phyloP scores from a whole-genome alignment of 805 yeast genomes.

The Candida broadrunensis region DNA sequence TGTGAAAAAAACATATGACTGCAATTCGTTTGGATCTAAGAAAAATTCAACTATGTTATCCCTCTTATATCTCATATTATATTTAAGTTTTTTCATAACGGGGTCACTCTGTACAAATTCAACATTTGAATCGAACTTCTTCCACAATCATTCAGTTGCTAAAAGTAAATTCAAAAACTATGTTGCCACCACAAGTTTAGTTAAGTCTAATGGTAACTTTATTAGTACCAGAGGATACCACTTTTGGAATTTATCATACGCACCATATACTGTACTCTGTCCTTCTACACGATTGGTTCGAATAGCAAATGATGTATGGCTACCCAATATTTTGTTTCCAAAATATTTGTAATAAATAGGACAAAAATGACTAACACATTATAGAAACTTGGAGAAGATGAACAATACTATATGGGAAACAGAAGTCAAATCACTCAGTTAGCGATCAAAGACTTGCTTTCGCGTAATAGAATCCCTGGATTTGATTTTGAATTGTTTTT shows the following conservation, averaged over 20 bases:
- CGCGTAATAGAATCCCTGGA: constrained; percentile 27
- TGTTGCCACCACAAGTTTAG: background rate
- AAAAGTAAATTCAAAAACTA: too few species aligned
- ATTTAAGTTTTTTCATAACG: too few species aligned
- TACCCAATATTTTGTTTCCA: background rate
- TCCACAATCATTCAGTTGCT: too few species aligned
- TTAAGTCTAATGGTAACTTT: background rate
- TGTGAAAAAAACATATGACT: too few species aligned
- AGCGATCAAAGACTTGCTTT: constrained; percentile 20
- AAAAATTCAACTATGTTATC: too few species aligned
- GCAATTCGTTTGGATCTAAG: too few species aligned
- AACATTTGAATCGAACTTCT: too few species aligned
- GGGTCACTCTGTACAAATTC: too few species aligned
- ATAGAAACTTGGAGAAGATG: constrained; percentile 15
- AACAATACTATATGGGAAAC: constrained; percentile 21
- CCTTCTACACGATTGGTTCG: constrained; percentile 17
- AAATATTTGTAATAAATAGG: too few species aligned
- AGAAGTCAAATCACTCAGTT: constrained; percentile 26
- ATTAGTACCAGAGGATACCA: background rate
- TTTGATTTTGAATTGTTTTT: constrained; percentile 23
- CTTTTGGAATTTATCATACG: constrained; percentile 16
- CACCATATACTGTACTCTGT: constrained; percentile 25
- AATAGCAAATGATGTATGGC: constrained; percentile 15
- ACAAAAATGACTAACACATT: too few species aligned
- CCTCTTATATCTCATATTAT: too few species aligned